A percentile compares a stretch with the other conserved stretches of the same genome.
Evolutionary conservation across 495 filamentous ascomycete species (phyloP).

Genomic region (Penicillium roqueforti): DNA sequence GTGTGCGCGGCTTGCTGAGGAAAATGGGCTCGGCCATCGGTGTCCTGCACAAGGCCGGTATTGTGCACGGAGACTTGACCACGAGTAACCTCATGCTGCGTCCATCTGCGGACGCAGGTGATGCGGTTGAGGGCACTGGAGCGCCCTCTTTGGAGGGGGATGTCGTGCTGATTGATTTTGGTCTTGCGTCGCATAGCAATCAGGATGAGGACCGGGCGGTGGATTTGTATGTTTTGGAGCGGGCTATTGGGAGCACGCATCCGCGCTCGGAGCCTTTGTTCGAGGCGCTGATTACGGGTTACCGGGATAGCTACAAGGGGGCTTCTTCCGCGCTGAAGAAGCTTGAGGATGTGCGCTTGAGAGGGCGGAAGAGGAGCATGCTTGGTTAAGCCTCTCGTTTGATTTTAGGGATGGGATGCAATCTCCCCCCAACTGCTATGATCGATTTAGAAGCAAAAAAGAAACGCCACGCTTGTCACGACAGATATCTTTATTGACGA

Average conservation of each 20-base stretch:
- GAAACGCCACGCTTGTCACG: slow-evolving; percentile 37
- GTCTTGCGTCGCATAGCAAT: slow-evolving; percentile 75
- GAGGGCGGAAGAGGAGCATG: slow-evolving; percentile 98
- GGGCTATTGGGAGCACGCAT: slow-evolving; percentile 95
- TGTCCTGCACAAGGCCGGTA: slow-evolving; percentile 72
- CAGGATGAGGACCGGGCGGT: slow-evolving; percentile 93
- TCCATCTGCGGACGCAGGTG: slow-evolving; percentile 26
- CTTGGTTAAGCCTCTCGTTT: slow-evolving; percentile 54
- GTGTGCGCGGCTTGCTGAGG: slow-evolving; percentile 57
- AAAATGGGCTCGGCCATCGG: slow-evolving; percentile 73
- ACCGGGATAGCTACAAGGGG: slow-evolving; percentile 56
- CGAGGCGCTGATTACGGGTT: slow-evolving; percentile 55
- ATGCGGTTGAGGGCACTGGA: slow-evolving; percentile 25
- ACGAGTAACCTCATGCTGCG: slow-evolving; percentile 95
- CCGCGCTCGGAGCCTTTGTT: slow-evolving; percentile 79
- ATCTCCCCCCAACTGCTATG: slow-evolving; percentile 3
- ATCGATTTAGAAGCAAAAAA: slow-evolving; percentile 14
- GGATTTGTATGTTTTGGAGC: slow-evolving; percentile 93
- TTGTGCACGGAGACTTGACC: slow-evolving; percentile 93
- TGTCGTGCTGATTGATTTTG: slow-evolving; percentile 92
- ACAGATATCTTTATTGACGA: slow-evolving; percentile 1
- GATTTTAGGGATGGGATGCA: neutral
- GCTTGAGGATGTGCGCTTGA: slow-evolving; percentile 89
- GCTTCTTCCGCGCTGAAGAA: slow-evolving; percentile 62
- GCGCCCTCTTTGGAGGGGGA: slow-evolving; percentile 55